Percentiles rank a stretch among this genome's conserved stretches.
Evolutionary conservation across 2,329 filamentous ascomycete genomes (phyloP).

Genomic region (Blastomyces emzantsi): DNA sequence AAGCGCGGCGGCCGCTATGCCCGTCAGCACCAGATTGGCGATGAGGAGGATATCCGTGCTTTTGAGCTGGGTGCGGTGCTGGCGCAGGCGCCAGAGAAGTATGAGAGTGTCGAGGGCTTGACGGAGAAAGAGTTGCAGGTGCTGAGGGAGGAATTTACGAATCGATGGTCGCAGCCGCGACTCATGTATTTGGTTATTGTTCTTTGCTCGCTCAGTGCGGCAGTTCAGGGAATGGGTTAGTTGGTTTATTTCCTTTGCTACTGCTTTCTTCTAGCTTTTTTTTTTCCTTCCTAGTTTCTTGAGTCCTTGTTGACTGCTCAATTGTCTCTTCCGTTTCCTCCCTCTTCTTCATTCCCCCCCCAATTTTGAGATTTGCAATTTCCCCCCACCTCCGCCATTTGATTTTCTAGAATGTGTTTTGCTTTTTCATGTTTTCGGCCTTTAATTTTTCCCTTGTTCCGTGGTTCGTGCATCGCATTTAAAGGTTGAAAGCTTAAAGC

Average conservation of each 20-base stretch:
- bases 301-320: too few relatives aligned
- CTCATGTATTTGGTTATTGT: conserved; percentile 58
- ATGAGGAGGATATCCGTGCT: conserved; percentile 48
- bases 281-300: too few relatives aligned
- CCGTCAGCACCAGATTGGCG: conserved; percentile 45
- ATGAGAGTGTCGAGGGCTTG: conserved; percentile 45
- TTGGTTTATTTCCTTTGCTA: conserved; percentile 9
- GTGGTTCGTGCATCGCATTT: neutral
- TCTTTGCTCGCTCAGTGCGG: conserved; percentile 58
- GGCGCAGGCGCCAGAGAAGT: conserved; percentile 46
- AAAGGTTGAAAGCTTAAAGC: neutral
- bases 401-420: neutral
- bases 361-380: neutral
- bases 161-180: conserved; percentile 60
- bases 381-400: neutral
- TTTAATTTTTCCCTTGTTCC: neutral
- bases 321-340: too few relatives aligned
- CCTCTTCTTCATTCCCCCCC: neutral
- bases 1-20: conserved; percentile 52
- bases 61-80: conserved; percentile 54
- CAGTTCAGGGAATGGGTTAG: conserved; percentile 59
- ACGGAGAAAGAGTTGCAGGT: conserved; percentile 50
- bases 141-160: conserved; percentile 51
- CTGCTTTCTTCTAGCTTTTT: neutral
- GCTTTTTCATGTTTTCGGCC: neutral